Evolutionary conservation across 306 rosid genomes (phyloP).

Genomic region (barrel medic (Medicago truncatula)): DNA sequence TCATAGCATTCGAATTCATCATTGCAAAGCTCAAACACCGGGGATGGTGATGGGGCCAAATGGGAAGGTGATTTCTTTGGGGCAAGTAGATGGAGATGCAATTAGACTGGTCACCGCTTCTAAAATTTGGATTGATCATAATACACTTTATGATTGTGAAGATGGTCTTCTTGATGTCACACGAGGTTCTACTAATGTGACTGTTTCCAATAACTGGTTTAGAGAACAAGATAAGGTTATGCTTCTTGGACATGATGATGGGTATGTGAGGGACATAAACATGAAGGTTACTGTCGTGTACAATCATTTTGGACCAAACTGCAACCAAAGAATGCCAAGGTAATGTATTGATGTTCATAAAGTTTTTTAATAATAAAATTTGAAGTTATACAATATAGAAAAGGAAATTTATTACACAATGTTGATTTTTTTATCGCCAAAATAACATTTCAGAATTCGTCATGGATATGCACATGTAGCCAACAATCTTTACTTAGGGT

Average conservation of each 20-base stretch:
- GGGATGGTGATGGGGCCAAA: slow-evolving; percentile 47
- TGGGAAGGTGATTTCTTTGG: slow-evolving; percentile 43
- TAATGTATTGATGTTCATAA: neutral
- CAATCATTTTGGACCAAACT: slow-evolving; percentile 51
- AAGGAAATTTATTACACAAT: neutral
- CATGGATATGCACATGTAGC: slow-evolving; percentile 54
- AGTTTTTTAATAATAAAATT: neutral
- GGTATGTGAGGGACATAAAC: slow-evolving; percentile 41
- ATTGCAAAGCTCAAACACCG: slow-evolving; percentile 43
- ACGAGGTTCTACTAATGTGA: slow-evolving; percentile 50
- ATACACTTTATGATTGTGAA: slow-evolving; percentile 39
- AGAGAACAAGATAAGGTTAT: slow-evolving; percentile 49
- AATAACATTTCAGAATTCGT: slow-evolving; percentile 36
- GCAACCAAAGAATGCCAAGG: slow-evolving; percentile 53
- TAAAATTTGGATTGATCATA: slow-evolving; percentile 53
- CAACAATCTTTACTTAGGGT: slow-evolving; percentile 51
- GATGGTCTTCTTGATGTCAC: slow-evolving; percentile 51
- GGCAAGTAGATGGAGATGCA: slow-evolving; percentile 49
- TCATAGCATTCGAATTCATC: slow-evolving; percentile 41
- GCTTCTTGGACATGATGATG: slow-evolving; percentile 56
- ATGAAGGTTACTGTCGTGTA: slow-evolving; percentile 47
- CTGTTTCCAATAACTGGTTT: slow-evolving; percentile 50
- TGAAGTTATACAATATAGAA: neutral
- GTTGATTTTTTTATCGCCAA: neutral
- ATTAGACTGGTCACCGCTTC: slow-evolving; percentile 44